These are phyloP conservation scores for Isabelozyma pseudorhagii DNA, from an alignment of 805 yeast species.

Conservation along the genomic window DNA sequence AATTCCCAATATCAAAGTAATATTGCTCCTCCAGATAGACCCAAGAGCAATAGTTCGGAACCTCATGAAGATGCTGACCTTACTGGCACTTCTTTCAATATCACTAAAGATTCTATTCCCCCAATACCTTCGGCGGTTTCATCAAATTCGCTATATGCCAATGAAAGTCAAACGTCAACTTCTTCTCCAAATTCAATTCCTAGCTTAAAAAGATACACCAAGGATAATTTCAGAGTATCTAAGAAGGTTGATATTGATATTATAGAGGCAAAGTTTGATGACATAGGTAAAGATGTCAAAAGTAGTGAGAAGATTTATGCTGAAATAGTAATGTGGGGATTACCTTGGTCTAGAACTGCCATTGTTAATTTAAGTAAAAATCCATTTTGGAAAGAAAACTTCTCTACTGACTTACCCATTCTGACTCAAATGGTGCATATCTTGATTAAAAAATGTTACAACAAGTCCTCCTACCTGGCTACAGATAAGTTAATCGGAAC, in stretches of 20 bases:
- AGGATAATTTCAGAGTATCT: constrained; percentile 48
- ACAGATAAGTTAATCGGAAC: constrained; percentile 49
- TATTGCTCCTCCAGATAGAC: neutral
- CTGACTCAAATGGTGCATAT: constrained; percentile 52
- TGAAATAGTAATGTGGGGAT: constrained; percentile 70
- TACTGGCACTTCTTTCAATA: neutral
- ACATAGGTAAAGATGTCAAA: constrained; percentile 5
- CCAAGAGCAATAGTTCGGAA: neutral
- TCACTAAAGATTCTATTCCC: neutral
- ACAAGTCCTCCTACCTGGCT: constrained; percentile 16
- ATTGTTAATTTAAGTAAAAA: constrained; percentile 44
- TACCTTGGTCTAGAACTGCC: constrained; percentile 78
- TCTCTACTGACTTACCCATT: constrained; percentile 58
- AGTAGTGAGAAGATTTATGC: constrained; percentile 47
- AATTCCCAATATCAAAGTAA: neutral
- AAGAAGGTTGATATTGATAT: constrained; percentile 55
- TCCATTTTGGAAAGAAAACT: constrained; percentile 85
- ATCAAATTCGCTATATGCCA: neutral
- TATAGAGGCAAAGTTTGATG: constrained; percentile 59
- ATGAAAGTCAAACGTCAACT: neutral
- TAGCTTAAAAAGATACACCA: constrained; percentile 12
- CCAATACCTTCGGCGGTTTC: neutral
- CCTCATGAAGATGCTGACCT: neutral
- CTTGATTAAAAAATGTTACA: constrained; percentile 37
- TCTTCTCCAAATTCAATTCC: constrained; percentile 4